Evolutionary conservation across 306 rosid genomes (phyloP), one percentile per base, ranked within the genome.

Genomic region (Biancaea sappan): DNA sequence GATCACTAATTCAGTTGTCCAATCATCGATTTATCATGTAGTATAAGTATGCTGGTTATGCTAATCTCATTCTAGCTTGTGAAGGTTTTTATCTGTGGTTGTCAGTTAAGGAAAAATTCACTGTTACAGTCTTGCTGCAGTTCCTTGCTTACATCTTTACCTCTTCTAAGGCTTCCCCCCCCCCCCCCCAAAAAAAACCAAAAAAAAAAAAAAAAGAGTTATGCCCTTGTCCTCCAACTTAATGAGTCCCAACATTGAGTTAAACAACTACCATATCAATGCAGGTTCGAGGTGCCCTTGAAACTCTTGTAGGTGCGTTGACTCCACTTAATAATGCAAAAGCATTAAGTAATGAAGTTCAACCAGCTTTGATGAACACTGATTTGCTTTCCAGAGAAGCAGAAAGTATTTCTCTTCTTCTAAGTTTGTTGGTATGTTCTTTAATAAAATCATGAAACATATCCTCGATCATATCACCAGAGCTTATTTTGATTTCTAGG

Each of bases 251-350:
- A 60, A 40, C 32, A 69, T 41, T 78, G 71, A 43, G 68, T 73
- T 84, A 46, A 81, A 19, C 54, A 24, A 56, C 60, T 37, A 26
- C 59, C 69, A 69, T 21, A 50, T 78, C 46, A 31, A 41, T 77
- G 53, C 84, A 93, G 98, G 88, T 93, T 72, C 96, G 97, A 76
- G 98, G 98, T 76, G 88, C 97, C 56, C 82, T 91, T 66, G 98
- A 91, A 85, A 89, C 98, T 79, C 89, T 93, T 78, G 90, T 91
- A 35, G 69, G 91, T 84, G 98, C 98, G 5, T 76, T 93, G 83
- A 91, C 97, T 68, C 97, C 96, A 58, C 82, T 93, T 51, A 88
- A 82, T 77, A 94, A 88, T 78, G 83, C 74, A 52, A 93, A 89
- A 85, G 86, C 74, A 34, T 82, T 87, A 66, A 85, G 82, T 79